phyloP scores from a whole-genome alignment of 2,329 filamentous ascomycete genomes.

The Trichophyton rubrum region DNA sequence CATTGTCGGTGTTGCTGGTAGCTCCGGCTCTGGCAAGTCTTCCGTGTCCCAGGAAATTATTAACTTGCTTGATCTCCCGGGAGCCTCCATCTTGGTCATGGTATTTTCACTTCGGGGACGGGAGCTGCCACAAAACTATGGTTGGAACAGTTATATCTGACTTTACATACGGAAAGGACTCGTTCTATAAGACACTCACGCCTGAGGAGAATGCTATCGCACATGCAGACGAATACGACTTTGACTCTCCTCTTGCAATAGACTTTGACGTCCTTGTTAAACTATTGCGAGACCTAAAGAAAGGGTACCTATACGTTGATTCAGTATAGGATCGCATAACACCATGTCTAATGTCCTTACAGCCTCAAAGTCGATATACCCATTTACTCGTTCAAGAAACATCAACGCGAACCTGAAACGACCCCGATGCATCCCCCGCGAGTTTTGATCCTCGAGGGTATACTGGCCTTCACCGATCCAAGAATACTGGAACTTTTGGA shows the following conservation, averaged over 20 bases:
- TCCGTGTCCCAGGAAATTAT: conserved; percentile 88
- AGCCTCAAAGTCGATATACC: conserved; percentile 62
- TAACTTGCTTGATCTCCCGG: conserved; percentile 76
- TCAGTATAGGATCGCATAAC: not conserved
- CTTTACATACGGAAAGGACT: conserved; percentile 50
- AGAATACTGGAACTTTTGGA: conserved; percentile 78
- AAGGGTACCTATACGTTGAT: conserved; percentile 52
- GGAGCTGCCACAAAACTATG: not conserved
- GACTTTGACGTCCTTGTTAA: conserved; percentile 85
- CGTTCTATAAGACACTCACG: conserved; percentile 85
- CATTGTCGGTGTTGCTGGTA: conserved; percentile 92
- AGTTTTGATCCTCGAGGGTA: conserved; percentile 88
- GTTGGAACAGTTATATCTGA: not conserved
- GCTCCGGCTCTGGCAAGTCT: conserved; percentile 91
- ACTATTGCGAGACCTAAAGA: conserved; percentile 69
- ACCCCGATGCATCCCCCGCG: conserved; percentile 92
- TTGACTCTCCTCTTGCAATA: conserved; percentile 86
- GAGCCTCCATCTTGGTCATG: conserved; percentile 97
- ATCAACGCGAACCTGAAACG: conserved; percentile 65
- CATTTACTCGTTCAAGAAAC: conserved; percentile 87
- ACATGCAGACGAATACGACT: conserved; percentile 86
- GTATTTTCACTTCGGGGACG: conserved; percentile 37
- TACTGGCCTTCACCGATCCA: conserved; percentile 83
- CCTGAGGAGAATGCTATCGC: conserved; percentile 66
- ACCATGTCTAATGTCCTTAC: not conserved